These are phyloP conservation scores for Melaleuca quinquenervia DNA, from an alignment of 345 rosid genomes.

Conservation along the genomic window DNA sequence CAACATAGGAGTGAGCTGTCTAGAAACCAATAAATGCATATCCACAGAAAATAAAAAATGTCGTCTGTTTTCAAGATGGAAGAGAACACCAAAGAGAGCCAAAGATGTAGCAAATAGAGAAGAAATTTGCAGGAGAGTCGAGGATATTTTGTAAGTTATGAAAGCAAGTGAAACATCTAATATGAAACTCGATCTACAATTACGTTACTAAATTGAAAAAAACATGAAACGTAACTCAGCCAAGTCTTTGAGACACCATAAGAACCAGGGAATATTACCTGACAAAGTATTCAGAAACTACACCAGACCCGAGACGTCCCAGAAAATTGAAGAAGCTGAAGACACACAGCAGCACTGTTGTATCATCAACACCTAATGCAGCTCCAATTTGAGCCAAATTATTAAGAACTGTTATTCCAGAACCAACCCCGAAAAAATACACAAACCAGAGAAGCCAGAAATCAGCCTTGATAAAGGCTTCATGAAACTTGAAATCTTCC, in stretches of 20 bases:
- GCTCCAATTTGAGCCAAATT: conserved; percentile 91
- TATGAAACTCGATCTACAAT: neutral
- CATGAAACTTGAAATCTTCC: conserved; percentile 66
- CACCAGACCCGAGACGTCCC: conserved; percentile 86
- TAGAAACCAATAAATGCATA: neutral
- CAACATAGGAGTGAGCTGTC: neutral
- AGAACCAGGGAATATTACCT: conserved; percentile 23
- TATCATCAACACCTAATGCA: conserved; percentile 63
- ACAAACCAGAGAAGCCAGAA: conserved; percentile 95
- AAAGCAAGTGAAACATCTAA: neutral
- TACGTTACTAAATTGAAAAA: neutral
- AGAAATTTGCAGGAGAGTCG: neutral
- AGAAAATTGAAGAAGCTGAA: conserved; percentile 81
- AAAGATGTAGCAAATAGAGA: neutral
- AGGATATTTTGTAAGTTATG: neutral
- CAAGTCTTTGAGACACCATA: neutral
- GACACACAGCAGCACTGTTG: conserved; percentile 57
- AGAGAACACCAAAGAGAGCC: neutral
- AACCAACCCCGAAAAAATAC: conserved; percentile 82
- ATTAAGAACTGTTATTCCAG: conserved; percentile 84
- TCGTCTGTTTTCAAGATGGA: neutral
- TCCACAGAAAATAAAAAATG: neutral
- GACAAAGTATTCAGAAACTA: conserved; percentile 83
- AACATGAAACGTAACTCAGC: neutral
- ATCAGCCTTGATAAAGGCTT: conserved; percentile 83